These are phyloP conservation scores for Coemansia sp. DNA, from an alignment of 192 early-diverging fungal species.

Conservation along the genomic window DNA sequence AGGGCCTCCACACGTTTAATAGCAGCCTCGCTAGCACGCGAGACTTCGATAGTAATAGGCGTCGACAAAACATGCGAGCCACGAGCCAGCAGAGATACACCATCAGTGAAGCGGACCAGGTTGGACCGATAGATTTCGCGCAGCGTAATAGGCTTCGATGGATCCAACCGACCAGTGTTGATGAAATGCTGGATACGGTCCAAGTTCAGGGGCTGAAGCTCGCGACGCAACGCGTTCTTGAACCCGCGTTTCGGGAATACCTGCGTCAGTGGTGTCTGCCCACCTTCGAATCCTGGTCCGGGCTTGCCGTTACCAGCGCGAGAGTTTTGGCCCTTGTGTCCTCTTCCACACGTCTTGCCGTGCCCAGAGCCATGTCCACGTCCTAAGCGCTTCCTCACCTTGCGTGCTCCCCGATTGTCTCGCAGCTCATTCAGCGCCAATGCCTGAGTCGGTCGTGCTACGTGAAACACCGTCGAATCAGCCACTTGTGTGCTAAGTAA, in stretches of 20 bases:
- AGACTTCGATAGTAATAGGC: slow-evolving; percentile 83
- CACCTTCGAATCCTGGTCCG: slow-evolving; percentile 87
- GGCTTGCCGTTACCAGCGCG: slow-evolving; percentile 76
- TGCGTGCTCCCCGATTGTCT: slow-evolving; percentile 47
- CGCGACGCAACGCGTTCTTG: slow-evolving; percentile 61
- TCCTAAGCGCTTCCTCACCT: slow-evolving; percentile 67
- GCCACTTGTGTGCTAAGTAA: not conserved
- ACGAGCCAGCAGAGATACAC: slow-evolving; percentile 78
- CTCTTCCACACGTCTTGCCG: slow-evolving; percentile 87
- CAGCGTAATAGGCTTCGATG: slow-evolving; percentile 80
- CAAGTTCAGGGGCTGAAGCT: slow-evolving; percentile 74
- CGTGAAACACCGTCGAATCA: slow-evolving; percentile 6
- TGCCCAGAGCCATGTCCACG: slow-evolving; percentile 85
- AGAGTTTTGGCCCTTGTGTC: slow-evolving; percentile 90
- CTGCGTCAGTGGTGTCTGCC: slow-evolving; percentile 82
- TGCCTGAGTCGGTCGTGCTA: slow-evolving; percentile 21
- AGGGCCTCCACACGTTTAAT: slow-evolving; percentile 78
- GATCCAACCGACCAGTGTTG: slow-evolving; percentile 77
- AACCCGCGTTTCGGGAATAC: slow-evolving; percentile 89
- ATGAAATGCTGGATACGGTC: slow-evolving; percentile 94
- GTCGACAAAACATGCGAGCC: slow-evolving; percentile 77
- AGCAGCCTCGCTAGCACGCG: slow-evolving; percentile 74
- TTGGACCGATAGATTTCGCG: slow-evolving; percentile 53
- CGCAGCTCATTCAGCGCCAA: slow-evolving; percentile 40
- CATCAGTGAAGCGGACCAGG: slow-evolving; percentile 68